Conservation (phyloP, 2,329 filamentous ascomycete genomes). For the Neofusicoccum umdonicola region DNA sequence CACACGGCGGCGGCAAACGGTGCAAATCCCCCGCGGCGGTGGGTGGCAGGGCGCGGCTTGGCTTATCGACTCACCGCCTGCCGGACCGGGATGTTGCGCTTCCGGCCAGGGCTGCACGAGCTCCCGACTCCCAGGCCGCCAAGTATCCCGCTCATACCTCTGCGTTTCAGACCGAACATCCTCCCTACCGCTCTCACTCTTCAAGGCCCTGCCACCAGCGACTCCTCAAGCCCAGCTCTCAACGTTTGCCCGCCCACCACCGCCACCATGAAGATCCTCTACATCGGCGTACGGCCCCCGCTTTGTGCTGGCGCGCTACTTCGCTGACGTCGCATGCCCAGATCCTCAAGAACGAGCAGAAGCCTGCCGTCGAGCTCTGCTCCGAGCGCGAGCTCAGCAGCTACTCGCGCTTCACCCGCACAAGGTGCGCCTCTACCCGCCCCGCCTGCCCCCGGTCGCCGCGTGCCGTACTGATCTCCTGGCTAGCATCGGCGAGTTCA, state of each 20-base stretch:
- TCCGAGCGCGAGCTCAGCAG: constrained; percentile 73
- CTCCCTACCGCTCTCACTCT: neutral
- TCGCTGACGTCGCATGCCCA: constrained; percentile 38
- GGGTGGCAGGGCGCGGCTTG: neutral
- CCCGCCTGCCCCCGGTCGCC: neutral
- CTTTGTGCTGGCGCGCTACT: constrained; percentile 21
- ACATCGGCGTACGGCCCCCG: constrained; percentile 70
- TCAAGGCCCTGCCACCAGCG: neutral
- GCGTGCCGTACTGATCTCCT: neutral
- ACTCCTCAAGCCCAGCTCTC: neutral
- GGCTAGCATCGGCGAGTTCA: constrained; percentile 62
- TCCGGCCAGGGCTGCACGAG: neutral
- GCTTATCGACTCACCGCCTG: constrained; percentile 1
- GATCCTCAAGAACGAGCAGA: constrained; percentile 77
- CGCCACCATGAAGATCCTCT: constrained; percentile 76
- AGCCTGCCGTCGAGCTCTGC: constrained; percentile 74
- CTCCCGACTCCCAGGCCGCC: constrained; percentile 11
- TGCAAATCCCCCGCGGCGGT: neutral
- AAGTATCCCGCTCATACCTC: constrained; percentile 3
- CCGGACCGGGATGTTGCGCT: neutral
- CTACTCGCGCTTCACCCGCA: constrained; percentile 77
- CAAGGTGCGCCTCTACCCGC: constrained; percentile 52
- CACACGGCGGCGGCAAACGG: neutral
- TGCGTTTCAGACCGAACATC: constrained; percentile 17
- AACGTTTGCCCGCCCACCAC: neutral